Percentiles rank a stretch among this genome's conserved stretches.
These are phyloP conservation scores for Aegilops sharonensis DNA, from an alignment of 176 grass and related monocot species.

Conservation along the genomic window DNA sequence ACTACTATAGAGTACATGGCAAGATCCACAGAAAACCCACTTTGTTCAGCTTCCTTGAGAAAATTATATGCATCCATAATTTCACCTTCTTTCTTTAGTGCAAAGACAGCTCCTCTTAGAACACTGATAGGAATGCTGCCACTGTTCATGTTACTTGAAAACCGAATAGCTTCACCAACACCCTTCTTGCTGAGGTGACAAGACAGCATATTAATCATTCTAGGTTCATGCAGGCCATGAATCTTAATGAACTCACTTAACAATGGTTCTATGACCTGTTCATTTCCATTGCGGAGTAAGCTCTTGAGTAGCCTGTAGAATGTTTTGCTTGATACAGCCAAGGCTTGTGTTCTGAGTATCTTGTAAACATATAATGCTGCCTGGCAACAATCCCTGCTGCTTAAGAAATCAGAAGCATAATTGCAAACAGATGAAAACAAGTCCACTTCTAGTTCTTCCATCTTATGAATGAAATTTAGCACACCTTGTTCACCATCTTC, in stretches of 20 bases:
- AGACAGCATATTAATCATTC: conserved; percentile 64
- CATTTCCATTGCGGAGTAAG: conserved; percentile 52
- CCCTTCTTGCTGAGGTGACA: conserved; percentile 57
- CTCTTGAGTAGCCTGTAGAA: conserved; percentile 62
- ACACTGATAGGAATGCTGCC: conserved; percentile 49
- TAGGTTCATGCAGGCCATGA: conserved; percentile 57
- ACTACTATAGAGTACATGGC: conserved; percentile 68
- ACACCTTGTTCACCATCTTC: conserved; percentile 52
- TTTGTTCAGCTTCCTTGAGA: conserved; percentile 66
- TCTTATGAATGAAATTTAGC: conserved; percentile 55
- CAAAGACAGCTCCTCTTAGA: conserved; percentile 52
- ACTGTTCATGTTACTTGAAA: conserved; percentile 44
- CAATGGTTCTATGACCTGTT: conserved; percentile 47
- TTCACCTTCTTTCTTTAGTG: conserved; percentile 71
- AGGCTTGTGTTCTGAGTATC: conserved; percentile 45
- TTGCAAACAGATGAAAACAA: conserved; percentile 64
- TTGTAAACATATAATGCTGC: conserved; percentile 64
- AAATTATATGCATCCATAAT: conserved; percentile 66
- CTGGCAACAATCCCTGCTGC: conserved; percentile 50
- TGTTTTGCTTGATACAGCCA: conserved; percentile 61
- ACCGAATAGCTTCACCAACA: conserved; percentile 57
- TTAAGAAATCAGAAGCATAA: conserved; percentile 65
- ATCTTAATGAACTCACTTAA: conserved; percentile 69
- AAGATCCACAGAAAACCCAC: conserved; percentile 49
- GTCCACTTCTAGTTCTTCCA: conserved; percentile 46